Conservation (phyloP, 2,329 filamentous ascomycete genomes). For the Septoria linicola region DNA sequence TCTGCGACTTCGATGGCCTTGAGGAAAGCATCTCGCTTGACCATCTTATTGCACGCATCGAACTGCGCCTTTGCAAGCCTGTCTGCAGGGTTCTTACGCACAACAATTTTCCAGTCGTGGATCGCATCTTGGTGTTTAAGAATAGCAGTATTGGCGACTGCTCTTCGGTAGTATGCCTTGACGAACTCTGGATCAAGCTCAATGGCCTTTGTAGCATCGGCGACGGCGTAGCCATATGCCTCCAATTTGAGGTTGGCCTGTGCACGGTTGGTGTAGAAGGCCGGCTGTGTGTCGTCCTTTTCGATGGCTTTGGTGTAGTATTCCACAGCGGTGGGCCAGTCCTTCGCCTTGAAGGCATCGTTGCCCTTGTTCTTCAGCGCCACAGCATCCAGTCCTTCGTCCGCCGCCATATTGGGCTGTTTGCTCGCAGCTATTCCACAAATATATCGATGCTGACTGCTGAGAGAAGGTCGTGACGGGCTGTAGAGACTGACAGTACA, state of each 20-base stretch:
- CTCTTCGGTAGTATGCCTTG: conserved; percentile 95
- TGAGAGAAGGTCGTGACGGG: neutral
- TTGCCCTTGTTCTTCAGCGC: conserved; percentile 93
- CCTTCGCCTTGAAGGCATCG: conserved; percentile 81
- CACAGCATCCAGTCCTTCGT: conserved; percentile 58
- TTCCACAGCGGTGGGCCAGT: conserved; percentile 80
- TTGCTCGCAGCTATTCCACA: neutral
- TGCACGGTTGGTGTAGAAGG: conserved; percentile 91
- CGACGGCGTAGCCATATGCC: conserved; percentile 87
- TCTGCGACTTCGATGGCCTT: conserved; percentile 93
- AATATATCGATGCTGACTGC: neutral
- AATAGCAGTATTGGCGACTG: conserved; percentile 87
- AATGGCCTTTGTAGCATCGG: conserved; percentile 86
- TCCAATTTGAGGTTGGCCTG: conserved; percentile 97
- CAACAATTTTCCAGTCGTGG: conserved; percentile 87
- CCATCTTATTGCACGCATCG: conserved; percentile 90
- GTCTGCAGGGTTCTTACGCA: conserved; percentile 81
- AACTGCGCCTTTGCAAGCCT: conserved; percentile 89
- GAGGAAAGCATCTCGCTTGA: conserved; percentile 88
- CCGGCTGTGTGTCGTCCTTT: conserved; percentile 58
- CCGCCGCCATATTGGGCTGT: conserved; percentile 30
- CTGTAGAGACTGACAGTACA: conserved; percentile 13
- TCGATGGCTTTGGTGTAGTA: conserved; percentile 67
- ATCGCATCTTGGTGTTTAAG: conserved; percentile 84
- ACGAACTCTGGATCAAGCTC: conserved; percentile 83